Conservation (phyloP, 2,329 filamentous ascomycete genomes). For the Raffaelea deltoideospora region DNA sequence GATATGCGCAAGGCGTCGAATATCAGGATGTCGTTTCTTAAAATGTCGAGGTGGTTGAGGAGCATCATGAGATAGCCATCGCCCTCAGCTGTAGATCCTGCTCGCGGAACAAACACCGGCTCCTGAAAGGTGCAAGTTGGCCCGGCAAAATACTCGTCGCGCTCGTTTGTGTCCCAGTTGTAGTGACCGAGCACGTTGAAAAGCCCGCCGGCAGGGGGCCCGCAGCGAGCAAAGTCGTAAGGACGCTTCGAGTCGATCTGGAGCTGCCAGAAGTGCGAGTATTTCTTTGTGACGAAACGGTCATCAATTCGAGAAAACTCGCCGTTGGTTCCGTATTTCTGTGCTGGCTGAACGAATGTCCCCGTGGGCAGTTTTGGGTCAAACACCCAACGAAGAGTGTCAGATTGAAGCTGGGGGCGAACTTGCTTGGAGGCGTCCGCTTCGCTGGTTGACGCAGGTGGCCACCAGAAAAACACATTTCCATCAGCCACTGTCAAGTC, state of each 20-base stretch:
- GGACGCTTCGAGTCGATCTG: conserved; percentile 19
- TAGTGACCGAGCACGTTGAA: conserved; percentile 33
- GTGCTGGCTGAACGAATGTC: conserved; percentile 20
- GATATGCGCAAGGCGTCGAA: conserved; percentile 24
- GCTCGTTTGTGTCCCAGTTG: conserved; percentile 21
- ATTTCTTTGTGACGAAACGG: conserved; percentile 26
- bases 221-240: conserved; percentile 29
- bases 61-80: conserved; percentile 34
- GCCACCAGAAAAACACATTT: conserved; percentile 31
- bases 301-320: conserved; percentile 36
- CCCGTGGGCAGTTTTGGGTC: conserved; percentile 20
- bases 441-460: conserved; percentile 14
- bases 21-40: conserved; percentile 27
- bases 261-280: conserved; percentile 31
- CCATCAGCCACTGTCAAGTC: conserved; percentile 27
- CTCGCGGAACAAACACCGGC: conserved; percentile 33
- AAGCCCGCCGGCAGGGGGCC: conserved; percentile 24
- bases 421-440: conserved; percentile 9
- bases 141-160: conserved; percentile 28
- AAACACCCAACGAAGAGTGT: conserved; percentile 24
- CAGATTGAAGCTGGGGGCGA: conserved; percentile 21
- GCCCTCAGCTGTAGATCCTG: conserved; percentile 24
- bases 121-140: conserved; percentile 34
- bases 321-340: conserved; percentile 25
- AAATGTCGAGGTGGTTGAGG: conserved; percentile 27